Base-by-base conservation (phyloP, 306 rosid genomes). In the Pueraria montana region DNA sequence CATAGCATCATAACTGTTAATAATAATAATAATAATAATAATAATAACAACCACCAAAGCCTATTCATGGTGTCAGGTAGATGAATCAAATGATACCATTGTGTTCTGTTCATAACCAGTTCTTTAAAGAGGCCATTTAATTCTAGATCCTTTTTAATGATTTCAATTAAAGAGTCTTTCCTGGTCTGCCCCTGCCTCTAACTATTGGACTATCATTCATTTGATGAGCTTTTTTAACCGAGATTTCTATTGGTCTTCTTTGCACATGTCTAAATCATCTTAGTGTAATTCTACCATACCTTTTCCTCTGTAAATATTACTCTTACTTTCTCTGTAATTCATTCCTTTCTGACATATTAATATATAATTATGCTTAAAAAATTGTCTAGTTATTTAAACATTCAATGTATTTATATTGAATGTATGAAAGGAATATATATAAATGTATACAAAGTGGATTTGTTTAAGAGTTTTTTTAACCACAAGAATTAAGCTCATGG, bases 1-100 rank as follows among this genome's bases (percentile, higher is more conserved):
- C 14, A 14, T 82, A 24, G 65, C 21, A 49, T 74, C 20, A 27
- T 74, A 58, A 40, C 59, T 63, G 27, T 32, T 20, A 69, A 68
- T 45, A 18, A 68, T 45, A n/a, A 16, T 13, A 16, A 62, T 2
- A 27, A 32, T 32, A 4, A 9, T n/a, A 20, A 69, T 21, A 14
- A 64, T 6, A 14, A 4, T 13, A 20, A 18, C 11, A 5, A 52
- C 78, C 48, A n/a, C 43, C 42, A 18, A 72, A 68, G 46, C 73
- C 48, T 48, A 40, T 55, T 36, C 34, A 53, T 50, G 43, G 61
- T 5, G 13, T 49, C 17, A 5, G 45, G 11, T 34, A 52, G 18
- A 66, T 34, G 20, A 79, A 50, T 21, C 18, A 16, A 66, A 66
- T 0, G 46, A 55, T 23, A 5, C 53, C 30, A 5, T 21, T 1